Evolutionary conservation across 2,329 filamentous ascomycete genomes (phyloP), one percentile per base, ranked within the genome.

Genomic region (Didymella segeticola): DNA sequence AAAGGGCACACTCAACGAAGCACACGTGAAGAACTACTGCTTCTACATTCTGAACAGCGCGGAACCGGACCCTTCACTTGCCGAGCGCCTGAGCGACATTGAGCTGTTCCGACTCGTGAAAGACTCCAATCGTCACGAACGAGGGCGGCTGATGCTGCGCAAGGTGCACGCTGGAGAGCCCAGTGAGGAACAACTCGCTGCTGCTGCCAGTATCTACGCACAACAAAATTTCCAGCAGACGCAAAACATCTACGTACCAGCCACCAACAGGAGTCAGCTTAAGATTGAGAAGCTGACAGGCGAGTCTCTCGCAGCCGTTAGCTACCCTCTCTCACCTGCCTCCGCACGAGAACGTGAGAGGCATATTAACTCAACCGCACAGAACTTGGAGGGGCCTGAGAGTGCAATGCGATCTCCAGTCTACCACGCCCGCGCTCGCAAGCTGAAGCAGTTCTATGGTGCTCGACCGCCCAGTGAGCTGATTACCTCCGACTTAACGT

Each of bases 101-200:
- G 95, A 99, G 72, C 80, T 99, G 10, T 90, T 95, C 83, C 87
- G 91, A 56, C 90, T 98, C 48, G 96, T 96, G 75, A 92, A 91
- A 67, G 92, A 96, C 65, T 85, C 88, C 59, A 89, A 86, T 56
- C 86, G 92, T 47, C 89, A 91, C 2, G 95, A 99, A 75, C 85
- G 95, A 57, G 95, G 95, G 62, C 87, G 95, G 20, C 81, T 99
- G 31, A 98, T 99, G 57, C 80, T 99, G 15, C 83, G 93, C 57
- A 93, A 95, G 69, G 93, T 96, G n/a, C 91, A 95, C 56, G 88
- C 90, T 19, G 93, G 92, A 14, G 91, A 96, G 69, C 95, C 95
- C 0, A 91, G 93, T 38, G 85, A 89, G 43, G 86, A 93, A 12
- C 95, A 99, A 76, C 81, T 98, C 47, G 87, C 91, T 66, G 85